Base-by-base conservation (phyloP, 139 green algal genomes). In the Asterochloris erici region DNA sequence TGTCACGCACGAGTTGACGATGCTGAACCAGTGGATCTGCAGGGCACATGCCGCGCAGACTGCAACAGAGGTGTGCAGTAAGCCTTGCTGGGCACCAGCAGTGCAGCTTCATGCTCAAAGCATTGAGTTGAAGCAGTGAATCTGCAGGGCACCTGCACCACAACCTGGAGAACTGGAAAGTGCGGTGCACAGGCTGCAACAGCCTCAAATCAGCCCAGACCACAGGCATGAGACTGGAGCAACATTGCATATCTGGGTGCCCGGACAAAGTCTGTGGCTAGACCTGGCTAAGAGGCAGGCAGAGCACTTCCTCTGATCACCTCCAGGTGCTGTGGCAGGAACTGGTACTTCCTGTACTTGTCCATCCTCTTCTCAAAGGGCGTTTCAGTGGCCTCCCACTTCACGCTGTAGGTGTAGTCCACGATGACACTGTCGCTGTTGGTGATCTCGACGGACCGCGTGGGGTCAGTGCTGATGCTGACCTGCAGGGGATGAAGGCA, bases 1-100 rank as follows among this genome's bases (percentile, higher is more conserved):
- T 0, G 95, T 98, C 24, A 98, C 95, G 89, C 94, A 98, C 26
- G 87, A 95, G 91, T 98, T 98, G 89, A 98, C 93, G 87, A 98
- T 98, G 82, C 90, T 95, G 88, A 98, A 98, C 96, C 96, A 98
- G 89, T 98, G 96, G 86, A 98, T 97, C 93, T 98, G 91, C 74
- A 86, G 23, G 62, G 77, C 38, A 28, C 77, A 26, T 47, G 24
- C 28, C 6, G 68, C 27, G 14, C 66, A 76, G 2, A 19, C 69
- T n/a, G 14, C 1, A 21, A 6, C 6, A 10, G 38, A 54, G 38
- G 6, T 54, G 38, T 54, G 38, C 38, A 54, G 38, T 54, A 6
- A 6, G 6, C 6, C 38, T n/a, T 54, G 38, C 38, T 54, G 38
- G 38, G 38, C 38, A 54, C 6, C 2, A 54, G 38, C 38, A 54